A percentile compares a stretch with the other conserved stretches of the same genome.
Conservation (phyloP, 352 stramenopile genomes). For the Phytophthora hybrid region DNA sequence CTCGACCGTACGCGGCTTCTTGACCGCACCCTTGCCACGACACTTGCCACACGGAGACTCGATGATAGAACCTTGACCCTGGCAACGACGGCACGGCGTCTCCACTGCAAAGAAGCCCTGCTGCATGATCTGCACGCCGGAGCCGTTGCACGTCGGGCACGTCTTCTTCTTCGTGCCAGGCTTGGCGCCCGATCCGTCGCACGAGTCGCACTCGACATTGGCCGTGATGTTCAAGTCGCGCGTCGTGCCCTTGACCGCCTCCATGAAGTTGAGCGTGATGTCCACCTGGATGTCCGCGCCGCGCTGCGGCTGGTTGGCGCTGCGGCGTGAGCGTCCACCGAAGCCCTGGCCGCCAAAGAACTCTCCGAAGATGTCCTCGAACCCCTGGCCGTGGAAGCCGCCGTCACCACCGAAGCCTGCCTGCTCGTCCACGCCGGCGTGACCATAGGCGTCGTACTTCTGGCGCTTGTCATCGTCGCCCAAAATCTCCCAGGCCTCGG, state of each 20-base stretch:
- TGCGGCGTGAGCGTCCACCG: conserved; percentile 71
- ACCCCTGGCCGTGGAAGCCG: conserved; percentile 76
- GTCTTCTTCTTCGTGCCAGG: conserved; percentile 84
- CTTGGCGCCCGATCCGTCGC: conserved; percentile 84
- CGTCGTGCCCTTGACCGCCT: conserved; percentile 93
- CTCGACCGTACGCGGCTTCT: conserved; percentile 93
- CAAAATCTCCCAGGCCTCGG: conserved; percentile 95
- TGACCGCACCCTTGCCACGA: conserved; percentile 79
- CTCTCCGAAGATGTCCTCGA: conserved; percentile 92
- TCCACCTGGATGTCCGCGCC: conserved; percentile 96
- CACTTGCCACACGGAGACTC: conserved; percentile 86
- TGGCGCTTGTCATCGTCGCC: conserved; percentile 94
- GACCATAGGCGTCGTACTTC: conserved; percentile 95
- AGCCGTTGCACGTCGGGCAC: conserved; percentile 85
- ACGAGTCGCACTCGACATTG: conserved; percentile 84
- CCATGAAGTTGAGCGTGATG: conserved; percentile 94
- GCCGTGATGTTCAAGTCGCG: conserved; percentile 89
- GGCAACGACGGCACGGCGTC: conserved; percentile 83
- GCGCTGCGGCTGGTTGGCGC: conserved; percentile 80
- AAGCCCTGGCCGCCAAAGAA: conserved; percentile 86
- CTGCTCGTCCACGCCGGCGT: conserved; percentile 95
- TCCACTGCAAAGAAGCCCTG: conserved; percentile 93
- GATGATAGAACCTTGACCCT: conserved; percentile 83
- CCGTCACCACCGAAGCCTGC: conserved; percentile 63
- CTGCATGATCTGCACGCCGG: conserved; percentile 87